Conservation (phyloP, 2,329 filamentous ascomycete species). For the Alternaria infectoria region DNA sequence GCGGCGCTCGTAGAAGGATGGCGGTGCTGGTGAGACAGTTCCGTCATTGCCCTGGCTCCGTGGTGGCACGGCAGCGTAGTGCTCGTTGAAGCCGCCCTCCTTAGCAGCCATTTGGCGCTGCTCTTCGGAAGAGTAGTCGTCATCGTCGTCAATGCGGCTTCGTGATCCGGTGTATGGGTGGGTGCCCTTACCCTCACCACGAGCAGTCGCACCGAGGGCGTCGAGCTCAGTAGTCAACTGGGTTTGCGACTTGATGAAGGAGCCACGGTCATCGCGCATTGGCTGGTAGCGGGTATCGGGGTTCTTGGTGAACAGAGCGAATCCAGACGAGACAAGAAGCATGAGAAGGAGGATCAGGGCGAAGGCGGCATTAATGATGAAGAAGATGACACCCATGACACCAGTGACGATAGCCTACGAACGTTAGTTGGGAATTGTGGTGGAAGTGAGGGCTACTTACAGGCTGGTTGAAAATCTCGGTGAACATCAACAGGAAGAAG, state of each 20-base stretch:
- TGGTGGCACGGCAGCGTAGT: constrained; percentile 51
- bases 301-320: constrained; percentile 88
- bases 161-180: constrained; percentile 48
- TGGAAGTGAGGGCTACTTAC: constrained; percentile 50
- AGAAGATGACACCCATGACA: constrained; percentile 87
- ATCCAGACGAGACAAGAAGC: constrained; percentile 76
- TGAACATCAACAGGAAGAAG: constrained; percentile 89
- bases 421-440: constrained; percentile 19
- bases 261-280: constrained; percentile 94
- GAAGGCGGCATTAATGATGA: constrained; percentile 84
- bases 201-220: constrained; percentile 84
- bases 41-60: constrained; percentile 49
- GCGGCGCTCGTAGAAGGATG: constrained; percentile 44
- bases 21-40: constrained; percentile 44
- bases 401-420: constrained; percentile 75
- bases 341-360: constrained; percentile 82
- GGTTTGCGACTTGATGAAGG: constrained; percentile 95
- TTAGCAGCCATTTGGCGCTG: constrained; percentile 41
- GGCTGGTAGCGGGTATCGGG: constrained; percentile 94
- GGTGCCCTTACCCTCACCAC: constrained; percentile 70
- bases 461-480: constrained; percentile 83
- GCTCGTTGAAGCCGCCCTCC: constrained; percentile 50
- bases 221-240: constrained; percentile 89
- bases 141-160: constrained; percentile 74
- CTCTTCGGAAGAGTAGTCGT: constrained; percentile 64